Evolutionary conservation across 2,329 filamentous ascomycete species (phyloP), one percentile per base, ranked within the genome.

Genomic region (Colletotrichum lentis): DNA sequence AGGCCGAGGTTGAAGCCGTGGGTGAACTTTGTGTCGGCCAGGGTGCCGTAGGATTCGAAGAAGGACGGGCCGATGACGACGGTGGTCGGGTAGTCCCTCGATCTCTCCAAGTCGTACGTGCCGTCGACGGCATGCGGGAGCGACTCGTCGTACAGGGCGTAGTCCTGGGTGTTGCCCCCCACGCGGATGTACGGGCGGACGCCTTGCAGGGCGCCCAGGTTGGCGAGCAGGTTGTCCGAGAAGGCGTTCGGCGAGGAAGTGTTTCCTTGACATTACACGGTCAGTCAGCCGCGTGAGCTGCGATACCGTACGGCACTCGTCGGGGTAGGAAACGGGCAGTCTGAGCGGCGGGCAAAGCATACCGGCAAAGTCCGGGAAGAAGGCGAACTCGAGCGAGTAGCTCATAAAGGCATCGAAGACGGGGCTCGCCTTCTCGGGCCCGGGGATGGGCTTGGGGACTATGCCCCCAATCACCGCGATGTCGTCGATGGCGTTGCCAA

Each of bases 101-200:
- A 87, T 24, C 82, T 79, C 0, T 76, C 74, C 0, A 80, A 79
- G 63, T 88, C 80, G 59, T 84, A 78, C 2, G 81, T 86, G 37
- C 87, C 87, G 57, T 87, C 81, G 11, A 85, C 78, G 6, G 84
- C 84, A 7, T 79, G 77, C 1, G 80, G 74, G 6, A 88, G 82
- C 4, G 81, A 82, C 1, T 81, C 77, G 70, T 90, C 83, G 75
- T 87, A 90, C 44, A 90, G 79, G 5, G 86, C 86, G 70, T 85
- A 88, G 77, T 90, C 88, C 76, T 90, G 88, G 0, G 88, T 90
- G 72, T 90, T 90, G n/a, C 88, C 88, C 3, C 88, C 88, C 1
- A 90, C 86, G 18, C 88, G 81, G 63, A 90, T 85, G 71, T 86
- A 82, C 2, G 88, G 88, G 69, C 87, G 88, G 7, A 80, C 81